These are phyloP conservation scores for Tetraselmis striata DNA, from an alignment of 139 green algal genomes.

Conservation along the genomic window DNA sequence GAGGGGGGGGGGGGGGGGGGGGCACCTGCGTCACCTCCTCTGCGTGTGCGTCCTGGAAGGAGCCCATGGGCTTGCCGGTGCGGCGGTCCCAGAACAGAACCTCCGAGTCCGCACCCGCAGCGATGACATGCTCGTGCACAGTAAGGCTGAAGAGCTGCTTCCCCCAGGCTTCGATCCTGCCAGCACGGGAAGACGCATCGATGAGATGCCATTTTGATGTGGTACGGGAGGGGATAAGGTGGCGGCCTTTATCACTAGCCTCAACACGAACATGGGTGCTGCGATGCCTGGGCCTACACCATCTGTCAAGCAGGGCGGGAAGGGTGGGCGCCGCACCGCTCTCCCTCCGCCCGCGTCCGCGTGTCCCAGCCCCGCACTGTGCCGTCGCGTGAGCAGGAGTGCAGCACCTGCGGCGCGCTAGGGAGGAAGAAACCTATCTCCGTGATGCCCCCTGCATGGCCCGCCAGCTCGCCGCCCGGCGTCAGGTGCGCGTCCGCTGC, in stretches of 20 bases:
- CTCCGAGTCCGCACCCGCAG: slow-evolving; percentile 50
- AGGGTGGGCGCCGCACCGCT: slow-evolving; percentile 23
- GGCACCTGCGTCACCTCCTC: slow-evolving; percentile 61
- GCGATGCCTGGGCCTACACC: too few species aligned
- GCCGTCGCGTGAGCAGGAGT: slow-evolving; percentile 53
- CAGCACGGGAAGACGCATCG: not conserved
- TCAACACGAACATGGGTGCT: too few species aligned
- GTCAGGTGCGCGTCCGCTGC: slow-evolving; percentile 19
- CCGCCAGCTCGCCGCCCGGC: slow-evolving; percentile 43
- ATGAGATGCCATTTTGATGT: too few species aligned
- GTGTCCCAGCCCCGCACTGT: slow-evolving; percentile 57
- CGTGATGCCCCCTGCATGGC: slow-evolving; percentile 35
- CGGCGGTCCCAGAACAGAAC: slow-evolving; percentile 75
- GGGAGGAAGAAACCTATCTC: slow-evolving; percentile 34
- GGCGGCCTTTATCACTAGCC: too few species aligned
- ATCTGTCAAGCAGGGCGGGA: too few species aligned
- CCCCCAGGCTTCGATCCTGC: slow-evolving; percentile 22
- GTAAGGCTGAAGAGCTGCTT: slow-evolving; percentile 44
- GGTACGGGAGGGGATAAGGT: too few species aligned
- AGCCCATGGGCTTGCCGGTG: slow-evolving; percentile 22
- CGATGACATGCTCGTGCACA: slow-evolving; percentile 39
- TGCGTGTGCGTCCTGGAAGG: slow-evolving; percentile 68
- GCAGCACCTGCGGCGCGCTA: slow-evolving; percentile 31
- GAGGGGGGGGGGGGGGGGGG: too few species aligned
- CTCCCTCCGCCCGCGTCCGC: slow-evolving; percentile 22